Conservation (phyloP, 805 yeast genomes). For the Tetrapisispora namnaoensis region DNA sequence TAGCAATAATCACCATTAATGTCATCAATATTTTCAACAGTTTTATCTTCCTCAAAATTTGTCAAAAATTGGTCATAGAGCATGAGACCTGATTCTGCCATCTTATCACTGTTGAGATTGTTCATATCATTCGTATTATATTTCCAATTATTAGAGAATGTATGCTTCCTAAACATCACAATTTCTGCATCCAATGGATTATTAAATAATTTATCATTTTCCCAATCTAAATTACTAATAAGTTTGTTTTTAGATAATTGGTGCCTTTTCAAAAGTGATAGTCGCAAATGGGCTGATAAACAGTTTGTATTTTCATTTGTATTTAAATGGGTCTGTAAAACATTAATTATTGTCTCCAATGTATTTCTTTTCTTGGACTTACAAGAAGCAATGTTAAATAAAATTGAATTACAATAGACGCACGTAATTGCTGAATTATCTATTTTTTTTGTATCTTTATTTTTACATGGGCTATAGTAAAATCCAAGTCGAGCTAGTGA, state of each 20-base stretch:
- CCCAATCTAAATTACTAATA: conserved; percentile 11
- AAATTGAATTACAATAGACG: conserved; percentile 14
- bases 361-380: conserved; percentile 18
- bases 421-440: conserved; percentile 21
- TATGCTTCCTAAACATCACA: conserved; percentile 10
- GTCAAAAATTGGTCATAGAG: conserved; percentile 43
- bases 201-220: conserved; percentile 13
- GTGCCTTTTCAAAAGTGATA: conserved; percentile 18
- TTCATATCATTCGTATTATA: neutral
- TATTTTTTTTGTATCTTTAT: conserved; percentile 4
- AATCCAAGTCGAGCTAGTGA: conserved; percentile 23
- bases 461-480: conserved; percentile 17
- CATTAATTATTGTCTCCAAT: conserved; percentile 19
- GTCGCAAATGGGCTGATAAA: conserved; percentile 10
- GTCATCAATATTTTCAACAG: conserved; percentile 18
- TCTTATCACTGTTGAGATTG: conserved; percentile 16
- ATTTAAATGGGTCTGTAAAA: conserved; percentile 16
- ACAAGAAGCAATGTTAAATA: conserved; percentile 16
- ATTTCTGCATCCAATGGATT: conserved; percentile 11
- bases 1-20: conserved; percentile 38
- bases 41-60: conserved; percentile 11
- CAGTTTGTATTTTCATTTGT: conserved; percentile 6
- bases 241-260: neutral
- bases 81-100: conserved; percentile 50
- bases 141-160: conserved; percentile 22